Conservation (phyloP, 768 basidiomycete genomes). For the Boletus sp. region DNA sequence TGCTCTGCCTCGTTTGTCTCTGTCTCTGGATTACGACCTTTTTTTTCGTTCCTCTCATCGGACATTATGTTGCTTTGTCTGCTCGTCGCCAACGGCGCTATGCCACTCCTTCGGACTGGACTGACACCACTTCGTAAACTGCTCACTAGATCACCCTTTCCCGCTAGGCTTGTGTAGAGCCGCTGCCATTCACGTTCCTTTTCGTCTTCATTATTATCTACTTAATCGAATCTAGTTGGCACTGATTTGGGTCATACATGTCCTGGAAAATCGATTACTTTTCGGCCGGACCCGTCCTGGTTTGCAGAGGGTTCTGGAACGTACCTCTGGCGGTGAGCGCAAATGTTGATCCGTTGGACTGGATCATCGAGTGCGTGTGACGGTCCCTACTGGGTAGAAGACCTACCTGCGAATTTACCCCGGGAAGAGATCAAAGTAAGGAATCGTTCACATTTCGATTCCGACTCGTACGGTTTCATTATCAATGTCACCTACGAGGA, state of each 20-base stretch:
- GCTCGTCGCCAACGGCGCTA: not conserved
- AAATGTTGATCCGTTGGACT: not conserved
- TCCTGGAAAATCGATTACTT: conserved; percentile 5
- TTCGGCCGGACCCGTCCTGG: not conserved
- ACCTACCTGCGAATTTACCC: not conserved
- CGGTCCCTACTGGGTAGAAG: not conserved
- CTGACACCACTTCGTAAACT: conserved; percentile 8
- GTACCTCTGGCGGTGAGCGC: not conserved
- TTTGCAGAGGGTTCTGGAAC: not conserved
- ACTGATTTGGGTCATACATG: conserved; percentile 14
- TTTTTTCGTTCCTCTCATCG: conserved; percentile 1
- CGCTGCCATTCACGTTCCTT: conserved; percentile 16
- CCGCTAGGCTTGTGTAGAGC: not conserved
- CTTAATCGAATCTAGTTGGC: conserved; percentile 29
- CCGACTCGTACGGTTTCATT: not conserved
- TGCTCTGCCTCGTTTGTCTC: not conserved
- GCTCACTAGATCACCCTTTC: conserved; percentile 14
- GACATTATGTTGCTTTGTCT: conserved; percentile 13
- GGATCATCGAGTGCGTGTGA: not conserved
- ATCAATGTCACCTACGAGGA: not conserved
- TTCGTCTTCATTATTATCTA: conserved; percentile 19
- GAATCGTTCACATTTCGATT: not conserved
- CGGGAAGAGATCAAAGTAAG: not conserved
- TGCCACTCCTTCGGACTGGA: conserved; percentile 24
- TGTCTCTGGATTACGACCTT: not conserved